Conservation (phyloP, 768 basidiomycete genomes). For the Fistulinella prunicolor region DNA sequence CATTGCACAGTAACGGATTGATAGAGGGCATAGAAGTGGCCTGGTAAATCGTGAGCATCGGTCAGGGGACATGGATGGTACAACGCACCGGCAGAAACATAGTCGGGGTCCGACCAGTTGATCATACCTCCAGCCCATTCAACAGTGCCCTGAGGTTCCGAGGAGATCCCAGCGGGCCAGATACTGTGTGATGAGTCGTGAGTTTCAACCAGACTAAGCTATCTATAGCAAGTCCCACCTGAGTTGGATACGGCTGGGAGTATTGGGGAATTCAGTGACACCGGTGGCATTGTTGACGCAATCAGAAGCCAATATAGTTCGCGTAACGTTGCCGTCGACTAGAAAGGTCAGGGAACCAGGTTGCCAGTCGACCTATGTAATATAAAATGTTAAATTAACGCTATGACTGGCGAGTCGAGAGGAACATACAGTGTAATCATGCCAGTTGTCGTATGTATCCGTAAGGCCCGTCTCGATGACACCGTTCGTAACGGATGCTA, state of each 20-base stretch:
- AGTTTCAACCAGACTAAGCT: not conserved
- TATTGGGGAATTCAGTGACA: conserved; percentile 64
- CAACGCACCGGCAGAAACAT: conserved; percentile 53
- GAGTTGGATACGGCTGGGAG: conserved; percentile 78
- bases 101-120: conserved; percentile 79
- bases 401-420: not conserved
- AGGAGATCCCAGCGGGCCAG: conserved; percentile 78
- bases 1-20: conserved; percentile 64
- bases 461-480: conserved; percentile 43
- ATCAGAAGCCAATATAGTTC: conserved; percentile 62
- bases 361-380: conserved; percentile 73
- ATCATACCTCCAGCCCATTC: conserved; percentile 83
- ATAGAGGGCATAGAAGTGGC: conserved; percentile 69
- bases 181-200: conserved; percentile 36
- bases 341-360: conserved; percentile 61
- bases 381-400: no score
- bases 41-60: conserved; percentile 25
- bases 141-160: conserved; percentile 64
- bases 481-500: conserved; percentile 51
- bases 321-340: conserved; percentile 69
- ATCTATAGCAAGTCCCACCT: conserved; percentile 43
- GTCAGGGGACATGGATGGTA: not conserved
- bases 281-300: conserved; percentile 50
- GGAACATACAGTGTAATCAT: conserved; percentile 66
- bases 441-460: conserved; percentile 69